Base-by-base conservation (phyloP, 176 grass and related monocot genomes). In the Cenchrus fungigraminus region DNA sequence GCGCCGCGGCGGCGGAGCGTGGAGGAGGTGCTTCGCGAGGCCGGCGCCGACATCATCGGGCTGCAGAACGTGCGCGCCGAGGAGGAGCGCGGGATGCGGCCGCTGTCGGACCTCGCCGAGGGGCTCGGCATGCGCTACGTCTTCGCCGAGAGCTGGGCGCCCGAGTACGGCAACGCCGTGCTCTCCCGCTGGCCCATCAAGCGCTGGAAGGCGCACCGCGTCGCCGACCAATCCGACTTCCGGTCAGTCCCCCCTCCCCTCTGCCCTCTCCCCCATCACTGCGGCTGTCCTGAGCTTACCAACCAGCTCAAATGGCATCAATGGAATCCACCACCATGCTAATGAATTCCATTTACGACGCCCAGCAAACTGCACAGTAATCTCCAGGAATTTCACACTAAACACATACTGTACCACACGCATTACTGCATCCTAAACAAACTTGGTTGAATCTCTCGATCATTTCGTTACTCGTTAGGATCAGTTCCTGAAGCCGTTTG, bases 121-220 rank as follows among this genome's bases (percentile, higher is more conserved):
- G 90, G 84, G 63, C 88, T 99, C 6, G 97, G 97, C 58, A 99
- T 99, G 97, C 90, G 87, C 54, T 99, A 89, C 79, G 88, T 97
- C 37, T 99, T 99, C 79, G 97, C 97, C 3, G 97, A 99, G 90
- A 99, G 97, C 90, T 99, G 97, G 97, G 97, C 97, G 71, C 97
- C 97, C 25, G 90, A 97, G 72, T 99, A 92, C 82, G 97, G 97
- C 79, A 91, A 99, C 74, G 97, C 97, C 69, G 77, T 99, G 45
- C 91, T 97, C 82, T 99, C 97, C 28, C 93, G 90, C 32, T 99
- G 94, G 92, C 97, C 97, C 31, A 99, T 99, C 86, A 92, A 87
- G 55, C 86, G 78, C 0, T 99, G 91, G 92, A 99, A 91, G 81
- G 90, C 85, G 37, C 92, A 94, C 65, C 93, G 88, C 63, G 87